Percentiles rank a stretch among this genome's conserved stretches.
Conservation (phyloP, 495 filamentous ascomycete species). For the Letharia lupina region DNA sequence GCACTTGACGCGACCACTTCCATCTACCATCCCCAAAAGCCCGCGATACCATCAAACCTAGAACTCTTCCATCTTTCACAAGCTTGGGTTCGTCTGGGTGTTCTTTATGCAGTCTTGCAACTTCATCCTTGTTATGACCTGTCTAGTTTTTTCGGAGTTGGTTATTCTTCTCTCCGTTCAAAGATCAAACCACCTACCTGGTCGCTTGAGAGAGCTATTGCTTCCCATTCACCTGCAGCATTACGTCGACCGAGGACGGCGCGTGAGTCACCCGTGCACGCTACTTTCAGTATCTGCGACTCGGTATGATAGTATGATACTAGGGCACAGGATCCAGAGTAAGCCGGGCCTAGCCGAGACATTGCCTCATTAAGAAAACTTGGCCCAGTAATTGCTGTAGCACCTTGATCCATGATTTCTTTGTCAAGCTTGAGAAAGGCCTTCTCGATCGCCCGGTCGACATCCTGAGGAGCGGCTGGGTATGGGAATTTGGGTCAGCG, state of each 20-base stretch:
- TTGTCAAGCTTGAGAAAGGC: constrained; percentile 46
- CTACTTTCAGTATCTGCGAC: constrained; percentile 45
- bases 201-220: constrained; percentile 39
- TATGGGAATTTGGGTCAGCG: not conserved
- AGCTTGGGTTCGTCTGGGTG: constrained; percentile 52
- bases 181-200: not conserved
- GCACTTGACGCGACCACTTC: constrained; percentile 50
- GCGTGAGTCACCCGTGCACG: constrained; percentile 51
- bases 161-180: not conserved
- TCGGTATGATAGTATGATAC: constrained; percentile 46
- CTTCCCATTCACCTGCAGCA: constrained; percentile 38
- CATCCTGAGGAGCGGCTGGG: constrained; percentile 22
- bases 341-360: constrained; percentile 36
- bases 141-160: constrained; percentile 44
- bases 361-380: constrained; percentile 30
- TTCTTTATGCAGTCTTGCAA: constrained; percentile 40
- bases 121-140: constrained; percentile 45
- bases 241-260: constrained; percentile 50
- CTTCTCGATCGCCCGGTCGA: constrained; percentile 37
- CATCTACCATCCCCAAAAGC: constrained; percentile 57
- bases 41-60: constrained; percentile 49
- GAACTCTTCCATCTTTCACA: constrained; percentile 45
- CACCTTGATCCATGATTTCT: constrained; percentile 39
- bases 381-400: constrained; percentile 23
- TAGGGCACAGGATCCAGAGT: constrained; percentile 53